Evolutionary conservation across 495 filamentous ascomycete species (phyloP).

Genomic region (Aspergillus incahuasiensis): DNA sequence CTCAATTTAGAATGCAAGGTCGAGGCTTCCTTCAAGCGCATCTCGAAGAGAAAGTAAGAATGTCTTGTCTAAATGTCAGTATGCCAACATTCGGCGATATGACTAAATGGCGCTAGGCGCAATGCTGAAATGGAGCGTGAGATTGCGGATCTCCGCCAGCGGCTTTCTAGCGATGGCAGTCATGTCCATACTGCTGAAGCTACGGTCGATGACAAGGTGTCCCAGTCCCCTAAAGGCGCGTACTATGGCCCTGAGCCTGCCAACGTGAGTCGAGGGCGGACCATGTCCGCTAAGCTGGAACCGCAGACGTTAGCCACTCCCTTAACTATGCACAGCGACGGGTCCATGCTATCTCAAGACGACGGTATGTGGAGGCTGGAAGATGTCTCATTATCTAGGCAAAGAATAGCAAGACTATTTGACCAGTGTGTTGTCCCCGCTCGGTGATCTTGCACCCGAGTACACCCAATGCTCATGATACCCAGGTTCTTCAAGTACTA

Average conservation of each 20-base stretch:
- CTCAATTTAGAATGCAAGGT: constrained; percentile 47
- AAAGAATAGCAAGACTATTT: constrained; percentile 37
- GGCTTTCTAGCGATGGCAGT: constrained; percentile 32
- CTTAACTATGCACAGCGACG: constrained; percentile 36
- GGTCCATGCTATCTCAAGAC: constrained; percentile 39
- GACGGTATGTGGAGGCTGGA: constrained; percentile 40
- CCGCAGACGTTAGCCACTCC: constrained; percentile 35
- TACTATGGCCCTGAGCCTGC: constrained; percentile 33
- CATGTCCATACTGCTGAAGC: constrained; percentile 23
- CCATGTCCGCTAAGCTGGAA: constrained; percentile 37
- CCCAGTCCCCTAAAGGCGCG: constrained; percentile 38
- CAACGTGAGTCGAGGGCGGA: constrained; percentile 25
- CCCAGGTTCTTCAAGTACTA: constrained; percentile 68
- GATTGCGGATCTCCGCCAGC: constrained; percentile 45
- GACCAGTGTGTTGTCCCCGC: constrained; percentile 32
- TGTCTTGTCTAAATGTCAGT: background rate
- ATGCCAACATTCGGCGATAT: background rate
- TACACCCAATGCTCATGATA: constrained; percentile 13
- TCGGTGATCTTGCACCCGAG: background rate
- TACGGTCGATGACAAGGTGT: constrained; percentile 32
- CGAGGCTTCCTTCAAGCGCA: constrained; percentile 44
- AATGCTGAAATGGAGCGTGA: constrained; percentile 51
- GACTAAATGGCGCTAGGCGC: constrained; percentile 28
- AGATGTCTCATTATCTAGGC: constrained; percentile 37
- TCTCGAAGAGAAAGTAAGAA: constrained; percentile 43